Evolutionary conservation across 106 monocot genomes (phyloP), one percentile per base, ranked within the genome.

Genomic region (Dendrobium chrysotoxum): DNA sequence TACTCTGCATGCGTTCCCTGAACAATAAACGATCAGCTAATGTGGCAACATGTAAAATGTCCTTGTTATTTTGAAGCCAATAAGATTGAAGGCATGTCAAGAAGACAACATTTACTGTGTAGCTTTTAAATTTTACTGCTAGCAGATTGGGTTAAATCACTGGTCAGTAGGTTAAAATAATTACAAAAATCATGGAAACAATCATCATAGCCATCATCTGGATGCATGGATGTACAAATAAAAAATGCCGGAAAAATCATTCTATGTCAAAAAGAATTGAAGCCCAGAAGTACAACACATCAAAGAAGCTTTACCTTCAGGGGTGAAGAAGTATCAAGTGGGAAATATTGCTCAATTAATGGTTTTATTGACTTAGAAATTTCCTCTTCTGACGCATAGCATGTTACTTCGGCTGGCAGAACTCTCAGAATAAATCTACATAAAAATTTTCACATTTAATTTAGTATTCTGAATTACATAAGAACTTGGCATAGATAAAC

Each of bases 331-430:
- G 86, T 58, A 73, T 90, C 95, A 79, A 77, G 75, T 15, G 93
- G 93, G 82, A 95, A 99, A 82, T 95, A 77, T 39, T 91, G 88
- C 26, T 80, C 85, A 53, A 99, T 89, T 70, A 95, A 86, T 45
- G 95, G 93, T 75, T 86, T 86, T 57, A 99, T 95, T 82, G 91
- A 92, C 84, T 83, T 91, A 70, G 85, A 80, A 80, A 99, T 93
- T 85, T 99, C 99, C 78, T 95, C 90, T 85, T 90, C 95, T 39
- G 99, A 99, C 53, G 99, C 85, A 90, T 99, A 99, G 85, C 99
- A 95, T 80, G 93, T 75, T 73, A 99, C 42, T 85, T 99, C 95
- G 83, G 70, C 87, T 57, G 99, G 99, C 82, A 95, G 47, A 92
- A 99, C 80, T 83, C 99, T 87, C 83, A 99, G 58, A 40, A 99